phyloP scores from a whole-genome alignment of 164 flowering plant genomes.

The Nymphaea colorata region DNA sequence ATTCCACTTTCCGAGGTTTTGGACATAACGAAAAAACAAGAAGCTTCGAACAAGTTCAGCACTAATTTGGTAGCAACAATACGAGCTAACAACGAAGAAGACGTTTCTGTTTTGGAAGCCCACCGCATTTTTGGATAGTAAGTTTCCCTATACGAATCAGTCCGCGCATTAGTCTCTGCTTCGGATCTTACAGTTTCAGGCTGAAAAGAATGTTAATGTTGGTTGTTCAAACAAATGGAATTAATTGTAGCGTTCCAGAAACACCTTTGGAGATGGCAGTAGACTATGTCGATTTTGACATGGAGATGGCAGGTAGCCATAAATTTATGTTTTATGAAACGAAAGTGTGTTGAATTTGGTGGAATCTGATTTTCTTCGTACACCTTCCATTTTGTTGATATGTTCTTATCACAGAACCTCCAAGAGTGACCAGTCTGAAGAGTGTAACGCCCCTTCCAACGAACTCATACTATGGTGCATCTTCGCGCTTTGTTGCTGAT shows the following conservation, averaged over 20 bases:
- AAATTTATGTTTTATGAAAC: too few relatives aligned
- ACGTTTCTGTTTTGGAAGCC: not conserved
- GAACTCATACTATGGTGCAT: not conserved
- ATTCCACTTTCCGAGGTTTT: not conserved
- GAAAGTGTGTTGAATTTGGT: not conserved
- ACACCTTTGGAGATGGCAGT: not conserved
- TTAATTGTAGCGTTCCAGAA: slow-evolving; percentile 1
- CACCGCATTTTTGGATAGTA: slow-evolving; percentile 2
- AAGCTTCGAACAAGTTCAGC: not conserved
- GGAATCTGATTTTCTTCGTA: not conserved
- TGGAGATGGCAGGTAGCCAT: not conserved
- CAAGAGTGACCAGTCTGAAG: not conserved
- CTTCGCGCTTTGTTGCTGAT: slow-evolving; percentile 1
- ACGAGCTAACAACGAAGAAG: slow-evolving; percentile 1
- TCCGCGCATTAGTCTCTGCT: not conserved
- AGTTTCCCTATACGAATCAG: not conserved
- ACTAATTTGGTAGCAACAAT: not conserved
- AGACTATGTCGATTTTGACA: not conserved
- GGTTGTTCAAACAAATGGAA: not conserved
- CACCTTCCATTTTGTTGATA: not conserved
- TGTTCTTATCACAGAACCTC: not conserved
- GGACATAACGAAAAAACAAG: not conserved
- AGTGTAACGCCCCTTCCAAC: not conserved
- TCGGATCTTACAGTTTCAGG: not conserved
- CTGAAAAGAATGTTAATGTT: not conserved